These are phyloP conservation scores for Nakazawaea ambrosiae DNA, from an alignment of 805 yeast species.

Conservation along the genomic window DNA sequence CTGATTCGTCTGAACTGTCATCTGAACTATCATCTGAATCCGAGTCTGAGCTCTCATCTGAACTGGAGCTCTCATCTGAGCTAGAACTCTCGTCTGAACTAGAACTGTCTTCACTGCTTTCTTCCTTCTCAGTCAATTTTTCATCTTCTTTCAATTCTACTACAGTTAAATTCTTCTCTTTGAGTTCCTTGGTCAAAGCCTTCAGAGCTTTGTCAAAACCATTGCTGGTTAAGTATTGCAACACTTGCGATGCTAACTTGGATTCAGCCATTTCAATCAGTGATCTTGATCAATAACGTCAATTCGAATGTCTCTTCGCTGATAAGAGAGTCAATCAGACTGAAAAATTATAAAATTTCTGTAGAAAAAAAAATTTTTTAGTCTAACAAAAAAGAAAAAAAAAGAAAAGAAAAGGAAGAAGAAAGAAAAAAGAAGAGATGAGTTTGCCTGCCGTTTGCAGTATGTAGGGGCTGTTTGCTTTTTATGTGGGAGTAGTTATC, in stretches of 20 bases:
- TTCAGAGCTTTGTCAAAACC: conserved; percentile 18
- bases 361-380: too few relatives aligned
- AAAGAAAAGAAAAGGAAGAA: too few relatives aligned
- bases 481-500: too few relatives aligned
- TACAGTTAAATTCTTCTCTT: conserved; percentile 11
- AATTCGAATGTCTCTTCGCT: too few relatives aligned
- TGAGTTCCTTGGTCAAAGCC: conserved; percentile 15
- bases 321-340: too few relatives aligned
- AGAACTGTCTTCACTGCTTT: conserved; percentile 12
- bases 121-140: conserved; percentile 11
- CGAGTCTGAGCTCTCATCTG: conserved; percentile 17
- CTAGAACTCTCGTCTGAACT: conserved; percentile 21
- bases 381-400: too few relatives aligned
- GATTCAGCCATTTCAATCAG: conserved; percentile 2
- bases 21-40: conserved; percentile 10
- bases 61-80: conserved; percentile 13
- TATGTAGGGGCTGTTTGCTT: too few relatives aligned
- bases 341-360: not conserved
- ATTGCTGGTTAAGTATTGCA: conserved; percentile 18
- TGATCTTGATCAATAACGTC: too few relatives aligned
- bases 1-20: conserved; percentile 8
- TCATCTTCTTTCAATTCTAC: conserved; percentile 9
- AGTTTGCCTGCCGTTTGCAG: too few relatives aligned
- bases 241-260: conserved; percentile 13
- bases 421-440: too few relatives aligned